phyloP scores from a whole-genome alignment of 2,329 filamentous ascomycete genomes.

The Blastomyces parvus region DNA sequence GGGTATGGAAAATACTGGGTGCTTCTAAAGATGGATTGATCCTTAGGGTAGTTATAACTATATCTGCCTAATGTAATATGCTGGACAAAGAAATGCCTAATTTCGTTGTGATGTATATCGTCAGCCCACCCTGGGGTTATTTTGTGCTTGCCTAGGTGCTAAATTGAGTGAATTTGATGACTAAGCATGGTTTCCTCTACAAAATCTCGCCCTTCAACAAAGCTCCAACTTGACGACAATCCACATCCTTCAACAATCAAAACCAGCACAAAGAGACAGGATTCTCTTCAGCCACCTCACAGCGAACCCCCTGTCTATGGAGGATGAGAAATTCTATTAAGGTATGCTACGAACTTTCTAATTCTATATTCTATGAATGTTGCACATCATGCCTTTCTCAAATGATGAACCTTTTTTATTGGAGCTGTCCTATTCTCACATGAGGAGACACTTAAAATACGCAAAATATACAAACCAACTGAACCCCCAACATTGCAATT shows the following conservation, averaged over 20 bases:
- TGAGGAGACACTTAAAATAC: conserved; percentile 21
- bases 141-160: too few species aligned
- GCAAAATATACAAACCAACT: conserved; percentile 18
- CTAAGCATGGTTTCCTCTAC: background rate
- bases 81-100: background rate
- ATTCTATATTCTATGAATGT: background rate
- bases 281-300: background rate
- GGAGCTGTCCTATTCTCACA: conserved; percentile 24
- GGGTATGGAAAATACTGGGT: background rate
- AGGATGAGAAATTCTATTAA: background rate
- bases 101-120: too few species aligned
- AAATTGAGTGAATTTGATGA: background rate
- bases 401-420: conserved; percentile 25
- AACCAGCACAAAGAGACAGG: background rate
- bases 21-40: background rate
- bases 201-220: background rate
- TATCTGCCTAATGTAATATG: background rate
- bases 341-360: background rate
- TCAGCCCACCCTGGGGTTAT: too few species aligned
- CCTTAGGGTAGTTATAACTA: background rate
- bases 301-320: background rate
- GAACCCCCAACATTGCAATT: conserved; percentile 10
- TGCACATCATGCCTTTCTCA: background rate
- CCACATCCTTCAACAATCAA: background rate
- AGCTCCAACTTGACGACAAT: background rate